These are phyloP conservation scores for Medicago arabica DNA, from an alignment of 306 rosid genomes.

Conservation along the genomic window DNA sequence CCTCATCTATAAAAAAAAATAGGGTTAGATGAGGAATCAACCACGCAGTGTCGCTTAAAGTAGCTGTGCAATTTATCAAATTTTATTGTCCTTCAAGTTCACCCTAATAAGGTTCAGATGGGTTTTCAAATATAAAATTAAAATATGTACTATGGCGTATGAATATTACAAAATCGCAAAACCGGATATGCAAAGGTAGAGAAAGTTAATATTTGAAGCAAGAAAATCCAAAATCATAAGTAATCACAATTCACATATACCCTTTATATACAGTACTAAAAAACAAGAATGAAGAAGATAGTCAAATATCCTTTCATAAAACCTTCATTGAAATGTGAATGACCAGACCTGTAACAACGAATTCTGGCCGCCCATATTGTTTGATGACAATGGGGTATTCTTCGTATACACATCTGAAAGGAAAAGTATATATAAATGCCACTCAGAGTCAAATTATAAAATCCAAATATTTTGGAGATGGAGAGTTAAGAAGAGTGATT, in stretches of 20 bases:
- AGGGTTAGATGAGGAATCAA: constrained; percentile 15
- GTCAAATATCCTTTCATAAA: constrained; percentile 26
- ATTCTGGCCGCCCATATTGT: constrained; percentile 65
- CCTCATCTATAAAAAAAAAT: no score
- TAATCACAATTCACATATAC: constrained; percentile 13
- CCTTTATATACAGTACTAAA: constrained; percentile 19
- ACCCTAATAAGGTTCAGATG: constrained; percentile 14
- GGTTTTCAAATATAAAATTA: constrained; percentile 1
- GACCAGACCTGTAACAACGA: constrained; percentile 72
- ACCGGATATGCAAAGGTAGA: constrained; percentile 16
- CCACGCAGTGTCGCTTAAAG: background rate
- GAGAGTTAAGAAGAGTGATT: constrained; percentile 35
- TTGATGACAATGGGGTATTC: constrained; percentile 68
- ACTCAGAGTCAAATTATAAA: constrained; percentile 11
- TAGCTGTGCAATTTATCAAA: constrained; percentile 25
- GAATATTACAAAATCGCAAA: constrained; percentile 28
- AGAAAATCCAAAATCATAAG: constrained; percentile 17
- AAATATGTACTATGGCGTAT: background rate
- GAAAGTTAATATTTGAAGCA: constrained; percentile 32
- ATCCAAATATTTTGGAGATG: constrained; percentile 28
- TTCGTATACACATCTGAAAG: constrained; percentile 70
- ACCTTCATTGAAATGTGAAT: constrained; percentile 39
- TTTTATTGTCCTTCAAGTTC: constrained; percentile 30
- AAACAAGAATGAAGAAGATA: constrained; percentile 28
- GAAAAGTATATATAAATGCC: constrained; percentile 24